Percentiles rank a stretch among this genome's conserved stretches.
phyloP scores from a whole-genome alignment of 495 filamentous ascomycete species.

The Penicilliopsis zonata region DNA sequence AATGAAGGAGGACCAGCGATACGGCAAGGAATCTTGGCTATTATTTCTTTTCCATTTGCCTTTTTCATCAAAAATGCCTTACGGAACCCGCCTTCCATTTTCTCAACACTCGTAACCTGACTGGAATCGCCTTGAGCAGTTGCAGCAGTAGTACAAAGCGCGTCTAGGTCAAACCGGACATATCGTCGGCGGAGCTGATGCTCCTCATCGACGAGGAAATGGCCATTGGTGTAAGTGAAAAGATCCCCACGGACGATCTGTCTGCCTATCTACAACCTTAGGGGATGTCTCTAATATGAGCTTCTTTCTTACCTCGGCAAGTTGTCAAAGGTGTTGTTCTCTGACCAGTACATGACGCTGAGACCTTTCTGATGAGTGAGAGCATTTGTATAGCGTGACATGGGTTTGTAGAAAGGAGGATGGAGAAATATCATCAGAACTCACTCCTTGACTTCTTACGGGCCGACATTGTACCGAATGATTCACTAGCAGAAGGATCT shows the following conservation, averaged over 20 bases:
- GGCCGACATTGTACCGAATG: too few relatives aligned
- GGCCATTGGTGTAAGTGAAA: conserved; percentile 22
- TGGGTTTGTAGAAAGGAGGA: too few relatives aligned
- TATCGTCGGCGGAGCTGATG: conserved; percentile 16
- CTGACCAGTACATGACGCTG: too few relatives aligned
- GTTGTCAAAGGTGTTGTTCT: too few relatives aligned
- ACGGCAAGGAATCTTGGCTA: conserved; percentile 25
- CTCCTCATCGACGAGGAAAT: conserved; percentile 22
- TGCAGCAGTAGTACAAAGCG: conserved; percentile 17
- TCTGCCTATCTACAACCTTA: conserved; percentile 7
- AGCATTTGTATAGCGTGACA: too few relatives aligned
- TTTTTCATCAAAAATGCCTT: conserved; percentile 24
- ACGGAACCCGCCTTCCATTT: conserved; percentile 28
- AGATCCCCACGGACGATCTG: conserved; percentile 12
- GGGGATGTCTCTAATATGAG: conserved; percentile 2
- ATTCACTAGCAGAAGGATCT: too few relatives aligned
- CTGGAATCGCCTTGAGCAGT: conserved; percentile 6
- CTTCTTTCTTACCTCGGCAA: conserved; percentile 5
- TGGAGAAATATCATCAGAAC: too few relatives aligned
- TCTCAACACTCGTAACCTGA: conserved; percentile 17
- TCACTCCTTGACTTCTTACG: too few relatives aligned
- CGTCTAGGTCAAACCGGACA: conserved; percentile 17
- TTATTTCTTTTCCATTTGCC: conserved; percentile 18
- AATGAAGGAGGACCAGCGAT: conserved; percentile 19
- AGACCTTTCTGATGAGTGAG: too few relatives aligned